Evolutionary conservation across 2,329 filamentous ascomycete genomes (phyloP).

Genomic region (Coniochaeta ligniaria): DNA sequence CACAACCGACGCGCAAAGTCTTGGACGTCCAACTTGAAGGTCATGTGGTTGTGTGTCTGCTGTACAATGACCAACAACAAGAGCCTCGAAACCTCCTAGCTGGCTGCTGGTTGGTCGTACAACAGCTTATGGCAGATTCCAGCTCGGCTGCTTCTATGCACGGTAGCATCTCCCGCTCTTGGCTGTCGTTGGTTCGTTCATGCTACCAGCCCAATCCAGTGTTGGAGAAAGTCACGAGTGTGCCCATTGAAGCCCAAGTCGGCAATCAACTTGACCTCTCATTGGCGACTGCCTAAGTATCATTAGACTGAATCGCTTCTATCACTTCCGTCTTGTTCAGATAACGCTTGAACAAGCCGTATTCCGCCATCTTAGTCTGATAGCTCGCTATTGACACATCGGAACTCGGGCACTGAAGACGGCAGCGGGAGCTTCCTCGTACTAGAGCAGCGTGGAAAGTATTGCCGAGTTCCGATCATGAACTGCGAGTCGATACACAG

Average conservation of each 20-base stretch:
- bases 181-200: neutral
- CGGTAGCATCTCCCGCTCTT: neutral
- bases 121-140: neutral
- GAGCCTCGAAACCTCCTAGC: neutral
- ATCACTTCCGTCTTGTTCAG: neutral
- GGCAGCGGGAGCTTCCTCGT: neutral
- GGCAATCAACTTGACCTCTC: neutral
- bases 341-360: neutral
- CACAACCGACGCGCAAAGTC: neutral
- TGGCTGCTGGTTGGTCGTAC: neutral
- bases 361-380: neutral
- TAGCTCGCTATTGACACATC: neutral
- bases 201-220: neutral
- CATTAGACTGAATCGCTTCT: neutral
- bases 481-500: neutral
- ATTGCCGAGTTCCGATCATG: neutral
- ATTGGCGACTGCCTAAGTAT: neutral
- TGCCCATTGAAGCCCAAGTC: neutral
- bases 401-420: neutral
- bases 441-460: neutral
- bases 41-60: neutral
- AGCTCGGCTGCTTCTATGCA: neutral
- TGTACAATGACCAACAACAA: neutral
- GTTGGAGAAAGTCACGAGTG: neutral
- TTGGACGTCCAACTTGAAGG: neutral